These are phyloP conservation scores for Athelia psychrophila DNA, from an alignment of 1,284 basidiomycete genomes.

Conservation along the genomic window DNA sequence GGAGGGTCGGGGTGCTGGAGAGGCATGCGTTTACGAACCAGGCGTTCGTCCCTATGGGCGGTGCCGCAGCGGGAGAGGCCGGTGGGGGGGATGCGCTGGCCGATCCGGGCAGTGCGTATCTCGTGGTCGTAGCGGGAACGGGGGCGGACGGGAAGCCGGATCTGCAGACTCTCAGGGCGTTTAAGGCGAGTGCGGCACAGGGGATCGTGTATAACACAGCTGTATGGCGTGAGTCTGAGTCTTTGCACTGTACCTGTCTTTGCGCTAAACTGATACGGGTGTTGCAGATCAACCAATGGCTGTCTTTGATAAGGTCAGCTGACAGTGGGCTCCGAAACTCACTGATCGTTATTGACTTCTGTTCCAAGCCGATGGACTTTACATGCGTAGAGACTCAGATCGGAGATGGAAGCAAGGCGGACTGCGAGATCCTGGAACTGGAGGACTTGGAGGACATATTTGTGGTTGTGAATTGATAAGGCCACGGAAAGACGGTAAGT, in stretches of 20 bases:
- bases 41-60: constrained; percentile 87
- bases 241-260: constrained; percentile 1
- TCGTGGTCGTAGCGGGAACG: constrained; percentile 83
- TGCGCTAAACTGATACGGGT: constrained; percentile 7
- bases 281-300: constrained; percentile 80
- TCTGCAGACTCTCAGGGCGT: constrained; percentile 71
- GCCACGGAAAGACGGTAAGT: not conserved
- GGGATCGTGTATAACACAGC: constrained; percentile 81
- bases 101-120: constrained; percentile 56
- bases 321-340: constrained; percentile 9
- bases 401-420: constrained; percentile 64
- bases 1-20: constrained; percentile 63
- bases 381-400: constrained; percentile 84
- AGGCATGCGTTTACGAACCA: constrained; percentile 81
- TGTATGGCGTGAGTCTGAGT: constrained; percentile 77
- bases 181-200: constrained; percentile 75
- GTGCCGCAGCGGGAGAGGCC: constrained; percentile 29
- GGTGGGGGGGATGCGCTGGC: constrained; percentile 40
- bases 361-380: constrained; percentile 67
- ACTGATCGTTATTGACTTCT: constrained; percentile 16
- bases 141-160: constrained; percentile 77
- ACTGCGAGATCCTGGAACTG: constrained; percentile 77
- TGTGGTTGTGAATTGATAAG: constrained; percentile 29
- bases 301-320: constrained; percentile 64
- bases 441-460: constrained; percentile 30